Base-by-base conservation (phyloP, 345 rosid genomes). In the Euphorbia lathyris region DNA sequence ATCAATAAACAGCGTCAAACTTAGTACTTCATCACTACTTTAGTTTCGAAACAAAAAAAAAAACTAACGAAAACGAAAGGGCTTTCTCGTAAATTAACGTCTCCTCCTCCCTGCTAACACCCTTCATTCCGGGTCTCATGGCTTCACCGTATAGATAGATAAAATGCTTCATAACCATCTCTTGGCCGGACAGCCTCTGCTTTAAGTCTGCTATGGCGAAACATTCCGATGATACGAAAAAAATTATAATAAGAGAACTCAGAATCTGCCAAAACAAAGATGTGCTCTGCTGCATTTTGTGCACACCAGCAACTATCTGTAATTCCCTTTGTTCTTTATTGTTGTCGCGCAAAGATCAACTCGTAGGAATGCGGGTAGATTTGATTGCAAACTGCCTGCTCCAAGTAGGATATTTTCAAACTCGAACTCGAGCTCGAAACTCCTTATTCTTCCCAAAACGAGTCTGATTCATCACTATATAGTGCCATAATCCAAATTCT, bases 401-500 rank as follows among this genome's bases (percentile, higher is more conserved):
- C 51, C 71, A 11, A n/a, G 16, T 52, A 64, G 38, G 68, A 50
- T 65, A 26, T 62, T 47, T 34, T 55, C 19, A 4, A 40, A 40
- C 43, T n/a, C 32, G 22, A n/a, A n/a, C n/a, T n/a, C n/a, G n/a
- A n/a, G n/a, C n/a, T n/a, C n/a, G n/a, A n/a, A n/a, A 30, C 52
- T 42, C 27, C n/a, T 17, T n/a, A 19, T 9, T 36, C 3, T 43
- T 51, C 26, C 20, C 23, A 17, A 19, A 20, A 50, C 14, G 42
- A 14, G 25, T 29, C 6, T 13, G 26, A 19, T 9, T 22, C 17
- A n/a, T 40, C 52, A 23, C 84, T 90, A 93, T 47, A 74, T 84
- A 16, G 93, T 75, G 71, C 98, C 96, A 65, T 65, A 93, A 69
- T 79, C 86, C 85, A 93, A 67, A 64, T 77, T 81, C 73, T 90